Base-by-base conservation (phyloP, 768 basidiomycete genomes). In the Mycena galopus region DNA sequence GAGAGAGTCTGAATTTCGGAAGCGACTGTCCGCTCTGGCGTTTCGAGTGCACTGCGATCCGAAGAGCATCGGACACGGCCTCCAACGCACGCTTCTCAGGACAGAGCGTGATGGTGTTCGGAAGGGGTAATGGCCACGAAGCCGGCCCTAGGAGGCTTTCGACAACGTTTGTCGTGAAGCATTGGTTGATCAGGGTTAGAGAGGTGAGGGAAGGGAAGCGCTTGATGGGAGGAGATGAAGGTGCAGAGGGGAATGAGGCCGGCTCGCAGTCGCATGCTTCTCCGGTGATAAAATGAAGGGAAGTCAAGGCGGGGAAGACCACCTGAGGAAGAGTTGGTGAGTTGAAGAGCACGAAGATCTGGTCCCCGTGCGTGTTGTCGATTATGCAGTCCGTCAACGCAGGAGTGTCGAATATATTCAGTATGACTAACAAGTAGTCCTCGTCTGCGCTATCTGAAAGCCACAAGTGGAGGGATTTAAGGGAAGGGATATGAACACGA, bases 171-270 rank as follows among this genome's bases (percentile, higher is more conserved):
- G 29, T 4, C 7, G 62, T 51, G 25, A 58, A 57, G 57, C 69
- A 70, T 33, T 27, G 23, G 19, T 65, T 19, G 44, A 70, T 57
- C 16, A 70, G 42, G 30, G 62, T 16, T 9, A 64, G 12, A 21
- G 55, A 70, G 39, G 62, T 50, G 0, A 70, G 62, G 16, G 62
- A 32, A 6, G 69, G 62, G 29, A 70, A 63, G 30, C 47, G 14
- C n/a, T 10, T 50, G 35, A n/a, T 50, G 60, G 3, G 39, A 50
- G 35, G 35, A 14, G 21, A 59, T 23, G 42, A 25, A 27, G 7
- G 27, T 11, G 23, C 23, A 37, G 19, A 25, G 14, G n/a, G 25
- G 53, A 57, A n/a, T n/a, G 2, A 3, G 6, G 42, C 59, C 10
- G 27, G 14, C 12, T 9, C 12, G 39, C 27, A 42, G 14, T 29